phyloP scores from a whole-genome alignment of 2,329 filamentous ascomycete genomes.

The Fusarium brachygibbosum region DNA sequence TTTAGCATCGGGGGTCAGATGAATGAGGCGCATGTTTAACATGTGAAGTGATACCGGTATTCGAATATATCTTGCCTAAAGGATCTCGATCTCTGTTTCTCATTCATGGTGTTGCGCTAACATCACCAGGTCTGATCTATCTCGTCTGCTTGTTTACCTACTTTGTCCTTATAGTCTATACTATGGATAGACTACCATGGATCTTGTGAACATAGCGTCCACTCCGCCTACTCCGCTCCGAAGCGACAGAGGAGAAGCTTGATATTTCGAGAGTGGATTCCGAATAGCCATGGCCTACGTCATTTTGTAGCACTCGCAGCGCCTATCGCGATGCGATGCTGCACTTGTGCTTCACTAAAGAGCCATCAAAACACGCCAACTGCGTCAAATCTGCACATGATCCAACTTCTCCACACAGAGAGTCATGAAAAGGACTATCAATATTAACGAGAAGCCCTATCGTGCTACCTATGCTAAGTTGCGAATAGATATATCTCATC shows the following conservation, averaged over 20 bases:
- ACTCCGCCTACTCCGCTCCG: constrained; percentile 9
- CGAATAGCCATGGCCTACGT: constrained; percentile 42
- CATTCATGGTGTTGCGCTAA: neutral
- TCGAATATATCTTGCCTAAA: constrained; percentile 17
- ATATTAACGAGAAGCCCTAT: neutral
- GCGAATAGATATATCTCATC: neutral
- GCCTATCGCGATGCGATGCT: constrained; percentile 39
- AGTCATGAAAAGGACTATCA: constrained; percentile 29
- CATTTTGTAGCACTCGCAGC: constrained; percentile 43
- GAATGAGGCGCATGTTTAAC: constrained; percentile 32
- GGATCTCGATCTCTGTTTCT: constrained; percentile 30
- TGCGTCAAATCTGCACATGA: constrained; percentile 35
- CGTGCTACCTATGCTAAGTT: neutral
- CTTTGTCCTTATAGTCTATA: neutral
- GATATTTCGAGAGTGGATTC: constrained; percentile 30
- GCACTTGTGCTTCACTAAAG: constrained; percentile 29
- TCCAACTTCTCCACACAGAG: constrained; percentile 26
- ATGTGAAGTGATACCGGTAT: constrained; percentile 29
- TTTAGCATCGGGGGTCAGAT: constrained; percentile 30
- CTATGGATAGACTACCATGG: neutral
- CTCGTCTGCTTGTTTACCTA: neutral
- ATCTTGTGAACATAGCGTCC: constrained; percentile 11
- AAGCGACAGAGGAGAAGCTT: constrained; percentile 26
- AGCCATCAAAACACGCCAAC: constrained; percentile 14
- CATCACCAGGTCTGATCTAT: neutral